Evolutionary conservation across 2,329 filamentous ascomycete genomes (phyloP), one percentile per base, ranked within the genome.

Genomic region (Trichocomaceae sp.): DNA sequence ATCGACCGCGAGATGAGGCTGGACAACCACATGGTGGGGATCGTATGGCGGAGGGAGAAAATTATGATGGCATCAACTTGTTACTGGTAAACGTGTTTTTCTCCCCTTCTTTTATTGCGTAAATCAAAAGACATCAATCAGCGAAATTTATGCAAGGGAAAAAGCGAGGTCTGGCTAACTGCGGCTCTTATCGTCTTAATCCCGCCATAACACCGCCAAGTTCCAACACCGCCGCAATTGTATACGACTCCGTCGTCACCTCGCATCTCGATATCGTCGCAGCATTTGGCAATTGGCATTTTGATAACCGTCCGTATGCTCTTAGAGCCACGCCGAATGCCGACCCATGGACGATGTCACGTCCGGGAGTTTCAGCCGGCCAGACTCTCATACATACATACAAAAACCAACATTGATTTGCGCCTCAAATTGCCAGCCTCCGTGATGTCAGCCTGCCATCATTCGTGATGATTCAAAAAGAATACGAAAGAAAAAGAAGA

Each of bases 391-490:
- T n/a, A n/a, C n/a, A n/a, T n/a, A n/a, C 13, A 17, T 10, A n/a
- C n/a, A 39, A 7, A 39, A 39, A 5, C 33, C 35, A 39, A 22
- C 5, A n/a, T 46, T 22, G 19, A 46, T 22, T n/a, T 23, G 13
- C 45, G 17, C 45, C 29, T 41, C 17, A 41, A n/a, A 19, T 46
- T 17, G 39, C 19, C 31, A 42, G 29, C 4, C 10, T 47, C 29
- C 31, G 63, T 68, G 65, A 66, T 67, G 64, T 67, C 65, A 66
- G 55, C 50, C 31, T 44, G 23, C 50, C 64, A 67, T 65, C 64
- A 67, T 57, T 29, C 44, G n/a, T n/a, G 26, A 15, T 22, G 20
- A 26, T 44, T 10, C 31, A 35, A 8, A 35, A 15, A 15, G 19
- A 39, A 39, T 5, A 39, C 35, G 19, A 39, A 29, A 29, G 5